Evolutionary conservation across 768 basidiomycete genomes (phyloP).

Genomic region (Stropharia rugosoannulata): DNA sequence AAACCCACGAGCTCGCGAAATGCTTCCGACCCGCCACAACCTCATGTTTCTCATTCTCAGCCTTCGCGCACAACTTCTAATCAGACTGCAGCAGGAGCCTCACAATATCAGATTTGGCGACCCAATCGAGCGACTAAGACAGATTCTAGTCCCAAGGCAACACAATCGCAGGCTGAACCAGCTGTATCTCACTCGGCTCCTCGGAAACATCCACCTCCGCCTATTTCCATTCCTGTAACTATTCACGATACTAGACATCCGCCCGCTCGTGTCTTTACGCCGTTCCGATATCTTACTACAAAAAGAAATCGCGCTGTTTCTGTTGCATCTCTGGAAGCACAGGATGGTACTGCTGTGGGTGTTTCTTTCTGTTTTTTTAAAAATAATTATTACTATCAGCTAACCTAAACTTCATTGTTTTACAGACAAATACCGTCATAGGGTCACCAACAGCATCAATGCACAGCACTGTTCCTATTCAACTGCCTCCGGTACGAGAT

Average conservation of each 20-base stretch:
- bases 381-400: too few relatives aligned
- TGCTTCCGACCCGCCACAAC: slow-evolving; percentile 37
- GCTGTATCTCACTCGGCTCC: slow-evolving; percentile 2
- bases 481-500: slow-evolving; percentile 64
- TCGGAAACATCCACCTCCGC: slow-evolving; percentile 1
- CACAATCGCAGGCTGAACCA: slow-evolving; percentile 8
- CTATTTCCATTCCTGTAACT: slow-evolving; percentile 29
- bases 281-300: slow-evolving; percentile 59
- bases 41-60: slow-evolving; percentile 30
- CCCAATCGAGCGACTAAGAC: slow-evolving; percentile 16
- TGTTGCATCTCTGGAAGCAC: slow-evolving; percentile 72
- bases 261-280: slow-evolving; percentile 51
- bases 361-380: not conserved
- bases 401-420: slow-evolving; percentile 12
- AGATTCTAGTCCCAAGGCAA: slow-evolving; percentile 19
- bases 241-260: slow-evolving; percentile 38
- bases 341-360: slow-evolving; percentile 77
- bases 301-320: slow-evolving; percentile 70
- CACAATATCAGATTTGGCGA: slow-evolving; percentile 25
- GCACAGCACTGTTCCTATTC: slow-evolving; percentile 50
- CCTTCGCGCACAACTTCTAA: slow-evolving; percentile 7
- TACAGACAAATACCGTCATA: slow-evolving; percentile 66
- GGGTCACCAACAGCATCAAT: slow-evolving; percentile 76
- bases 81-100: slow-evolving; percentile 10
- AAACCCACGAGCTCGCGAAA: slow-evolving; percentile 40